phyloP scores from a whole-genome alignment of 2,329 filamentous ascomycete genomes.

The Dactylellina leptospora region DNA sequence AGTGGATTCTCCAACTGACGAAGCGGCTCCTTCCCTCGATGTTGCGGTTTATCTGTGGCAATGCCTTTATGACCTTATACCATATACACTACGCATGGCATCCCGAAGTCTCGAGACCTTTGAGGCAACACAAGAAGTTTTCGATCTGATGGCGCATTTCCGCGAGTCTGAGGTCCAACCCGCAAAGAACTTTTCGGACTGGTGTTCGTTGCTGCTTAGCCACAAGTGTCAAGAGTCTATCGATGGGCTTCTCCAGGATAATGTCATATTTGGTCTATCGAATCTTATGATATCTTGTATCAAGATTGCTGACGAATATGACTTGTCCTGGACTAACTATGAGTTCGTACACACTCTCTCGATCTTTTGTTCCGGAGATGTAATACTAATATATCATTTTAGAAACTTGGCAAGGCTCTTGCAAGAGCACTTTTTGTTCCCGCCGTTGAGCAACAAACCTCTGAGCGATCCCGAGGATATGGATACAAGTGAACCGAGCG shows the following conservation, averaged over 20 bases:
- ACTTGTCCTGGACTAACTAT: conserved; percentile 26
- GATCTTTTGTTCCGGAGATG: neutral
- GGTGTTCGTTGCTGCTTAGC: conserved; percentile 33
- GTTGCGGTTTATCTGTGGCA: conserved; percentile 42
- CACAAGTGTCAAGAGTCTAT: conserved; percentile 49
- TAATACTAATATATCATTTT: neutral
- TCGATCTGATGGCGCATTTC: conserved; percentile 28
- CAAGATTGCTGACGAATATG: conserved; percentile 19
- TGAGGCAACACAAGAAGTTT: conserved; percentile 37
- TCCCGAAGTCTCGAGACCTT: conserved; percentile 39
- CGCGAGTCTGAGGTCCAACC: conserved; percentile 17
- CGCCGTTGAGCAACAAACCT: conserved; percentile 9
- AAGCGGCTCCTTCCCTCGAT: neutral
- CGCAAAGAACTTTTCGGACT: conserved; percentile 28
- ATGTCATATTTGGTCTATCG: conserved; percentile 42
- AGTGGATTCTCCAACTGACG: neutral
- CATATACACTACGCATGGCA: conserved; percentile 20
- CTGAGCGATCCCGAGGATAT: conserved; percentile 28
- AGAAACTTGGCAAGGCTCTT: conserved; percentile 36
- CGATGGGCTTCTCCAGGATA: conserved; percentile 39
- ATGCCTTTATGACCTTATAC: conserved; percentile 38
- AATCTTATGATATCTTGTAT: conserved; percentile 39
- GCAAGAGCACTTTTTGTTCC: conserved; percentile 44
- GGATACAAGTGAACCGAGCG: conserved; percentile 65
- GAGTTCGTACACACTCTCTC: conserved; percentile 15